Conservation (phyloP, 2,329 filamentous ascomycete genomes). For the Neonectria ditissima region DNA sequence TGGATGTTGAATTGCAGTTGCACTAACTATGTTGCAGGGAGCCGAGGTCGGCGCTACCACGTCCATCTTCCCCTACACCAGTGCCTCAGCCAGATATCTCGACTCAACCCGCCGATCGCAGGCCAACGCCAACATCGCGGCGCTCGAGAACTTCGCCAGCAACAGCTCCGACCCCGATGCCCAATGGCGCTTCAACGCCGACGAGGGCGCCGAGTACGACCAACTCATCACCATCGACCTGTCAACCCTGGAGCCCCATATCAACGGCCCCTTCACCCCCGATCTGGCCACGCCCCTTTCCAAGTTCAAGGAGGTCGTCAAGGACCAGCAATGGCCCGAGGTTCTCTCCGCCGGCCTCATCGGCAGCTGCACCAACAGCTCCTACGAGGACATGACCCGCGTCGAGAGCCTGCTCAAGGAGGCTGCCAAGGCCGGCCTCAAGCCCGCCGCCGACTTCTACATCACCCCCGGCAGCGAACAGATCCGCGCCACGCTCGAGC, state of each 20-base stretch:
- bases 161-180: slow-evolving; percentile 57
- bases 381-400: slow-evolving; percentile 90
- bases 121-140: slow-evolving; percentile 75
- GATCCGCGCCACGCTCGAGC: slow-evolving; percentile 91
- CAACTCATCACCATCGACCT: slow-evolving; percentile 97
- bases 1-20: no score
- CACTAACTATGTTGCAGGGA: slow-evolving; percentile 21
- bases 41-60: slow-evolving; percentile 95
- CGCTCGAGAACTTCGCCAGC: slow-evolving; percentile 66
- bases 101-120: slow-evolving; percentile 76
- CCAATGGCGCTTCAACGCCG: slow-evolving; percentile 78
- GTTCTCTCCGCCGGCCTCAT: slow-evolving; percentile 97
- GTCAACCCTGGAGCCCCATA: slow-evolving; percentile 92
- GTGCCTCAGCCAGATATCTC: slow-evolving; percentile 86
- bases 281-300: slow-evolving; percentile 98
- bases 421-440: slow-evolving; percentile 90
- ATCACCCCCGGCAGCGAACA: slow-evolving; percentile 98
- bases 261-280: slow-evolving; percentile 99
- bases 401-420: slow-evolving; percentile 85
- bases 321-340: slow-evolving; percentile 95
- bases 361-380: slow-evolving; percentile 96
- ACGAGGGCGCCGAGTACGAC: slow-evolving; percentile 90
- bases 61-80: slow-evolving; percentile 92
- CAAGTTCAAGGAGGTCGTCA: slow-evolving; percentile 95
- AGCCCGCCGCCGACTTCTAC: slow-evolving; percentile 92